Evolutionary conservation across 441 rosid genomes (phyloP).

Genomic region (Bruguiera hainesii): DNA sequence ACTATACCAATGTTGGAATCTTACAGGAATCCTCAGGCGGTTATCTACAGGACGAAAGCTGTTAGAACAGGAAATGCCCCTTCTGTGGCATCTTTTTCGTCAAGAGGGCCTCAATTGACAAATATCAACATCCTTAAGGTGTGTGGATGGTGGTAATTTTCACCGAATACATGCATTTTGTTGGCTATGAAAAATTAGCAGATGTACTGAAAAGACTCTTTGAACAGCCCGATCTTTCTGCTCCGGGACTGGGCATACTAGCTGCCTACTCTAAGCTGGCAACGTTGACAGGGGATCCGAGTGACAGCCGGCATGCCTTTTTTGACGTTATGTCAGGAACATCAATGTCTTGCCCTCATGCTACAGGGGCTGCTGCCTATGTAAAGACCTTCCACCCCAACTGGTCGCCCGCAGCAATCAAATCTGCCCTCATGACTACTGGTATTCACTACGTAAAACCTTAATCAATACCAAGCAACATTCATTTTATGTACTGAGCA

Average conservation of each 20-base stretch:
- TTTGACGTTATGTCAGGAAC: slow-evolving; percentile 50
- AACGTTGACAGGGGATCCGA: slow-evolving; percentile 25
- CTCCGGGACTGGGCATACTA: slow-evolving; percentile 55
- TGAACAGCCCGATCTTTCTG: slow-evolving; percentile 59
- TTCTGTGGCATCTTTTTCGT: slow-evolving; percentile 46
- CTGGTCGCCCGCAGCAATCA: slow-evolving; percentile 59
- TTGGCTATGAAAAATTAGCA: slow-evolving; percentile 26
- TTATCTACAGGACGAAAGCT: slow-evolving; percentile 48
- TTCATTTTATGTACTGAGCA: too few species aligned
- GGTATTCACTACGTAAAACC: slow-evolving; percentile 13
- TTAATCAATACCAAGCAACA: too few species aligned
- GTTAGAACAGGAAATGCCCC: slow-evolving; percentile 39
- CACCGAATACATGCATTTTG: background rate
- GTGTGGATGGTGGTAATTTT: slow-evolving; percentile 20
- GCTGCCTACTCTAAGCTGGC: slow-evolving; percentile 42
- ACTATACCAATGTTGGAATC: background rate
- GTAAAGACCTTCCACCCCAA: slow-evolving; percentile 47
- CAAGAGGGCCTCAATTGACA: slow-evolving; percentile 42
- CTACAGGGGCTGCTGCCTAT: slow-evolving; percentile 53
- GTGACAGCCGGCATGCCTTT: slow-evolving; percentile 29
- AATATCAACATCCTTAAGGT: slow-evolving; percentile 27
- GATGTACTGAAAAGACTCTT: slow-evolving; percentile 26
- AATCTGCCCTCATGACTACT: slow-evolving; percentile 66
- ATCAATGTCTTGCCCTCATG: slow-evolving; percentile 73
- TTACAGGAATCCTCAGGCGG: slow-evolving; percentile 60